Conservation (phyloP, 108 stramenopile species). For the Conticribra weissflogii region DNA sequence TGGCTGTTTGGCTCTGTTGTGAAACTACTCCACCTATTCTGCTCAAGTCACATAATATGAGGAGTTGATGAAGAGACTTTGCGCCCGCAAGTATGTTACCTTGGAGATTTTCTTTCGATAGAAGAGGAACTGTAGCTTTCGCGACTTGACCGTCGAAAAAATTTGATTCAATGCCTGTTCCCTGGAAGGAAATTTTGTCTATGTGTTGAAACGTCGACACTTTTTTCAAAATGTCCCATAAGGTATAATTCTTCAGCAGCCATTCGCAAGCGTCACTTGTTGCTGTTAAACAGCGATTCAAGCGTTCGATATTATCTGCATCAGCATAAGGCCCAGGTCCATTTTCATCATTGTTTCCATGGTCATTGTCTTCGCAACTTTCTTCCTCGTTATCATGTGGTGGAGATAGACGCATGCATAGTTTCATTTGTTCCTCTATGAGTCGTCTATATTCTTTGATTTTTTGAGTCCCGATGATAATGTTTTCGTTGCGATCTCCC, state of each 20-base stretch:
- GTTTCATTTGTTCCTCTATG: too few species aligned
- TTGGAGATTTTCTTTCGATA: slow-evolving; percentile 33
- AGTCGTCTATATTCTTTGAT: too few species aligned
- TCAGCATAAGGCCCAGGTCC: slow-evolving; percentile 37
- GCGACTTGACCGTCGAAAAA: neutral
- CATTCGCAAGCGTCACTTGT: slow-evolving; percentile 37
- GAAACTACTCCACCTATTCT: too few species aligned
- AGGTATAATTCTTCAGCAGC: slow-evolving; percentile 23
- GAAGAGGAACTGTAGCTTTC: neutral
- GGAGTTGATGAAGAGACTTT: slow-evolving; percentile 25
- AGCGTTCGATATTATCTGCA: slow-evolving; percentile 22
- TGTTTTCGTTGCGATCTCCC: slow-evolving; percentile 8
- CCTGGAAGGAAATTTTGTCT: neutral
- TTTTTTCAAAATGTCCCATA: slow-evolving; percentile 15
- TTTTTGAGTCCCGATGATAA: too few species aligned
- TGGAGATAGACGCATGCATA: too few species aligned
- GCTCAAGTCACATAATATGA: too few species aligned
- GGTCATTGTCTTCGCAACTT: slow-evolving; percentile 10
- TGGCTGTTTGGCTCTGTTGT: too few species aligned
- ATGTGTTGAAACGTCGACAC: neutral
- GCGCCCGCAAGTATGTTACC: too few species aligned
- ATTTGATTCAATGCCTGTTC: neutral
- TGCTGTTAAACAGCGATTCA: slow-evolving; percentile 36
- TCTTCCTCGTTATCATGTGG: slow-evolving; percentile 48
- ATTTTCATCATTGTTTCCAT: slow-evolving; percentile 11